Evolutionary conservation across 805 yeast species (phyloP).

Genomic region (Kurtzmaniella cleridarum): DNA sequence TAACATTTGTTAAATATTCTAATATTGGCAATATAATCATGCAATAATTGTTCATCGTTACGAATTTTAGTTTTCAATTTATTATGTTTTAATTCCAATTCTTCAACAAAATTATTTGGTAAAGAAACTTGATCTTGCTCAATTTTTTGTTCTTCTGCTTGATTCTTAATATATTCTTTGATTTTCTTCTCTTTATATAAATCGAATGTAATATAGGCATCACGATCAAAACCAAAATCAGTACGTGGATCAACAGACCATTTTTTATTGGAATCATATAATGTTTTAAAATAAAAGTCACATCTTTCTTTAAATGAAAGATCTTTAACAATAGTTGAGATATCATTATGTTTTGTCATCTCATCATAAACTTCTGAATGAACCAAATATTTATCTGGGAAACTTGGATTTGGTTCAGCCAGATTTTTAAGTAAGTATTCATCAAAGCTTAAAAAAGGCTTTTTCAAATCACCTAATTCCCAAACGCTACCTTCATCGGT

Average conservation of each 20-base stretch:
- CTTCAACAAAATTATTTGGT: background rate
- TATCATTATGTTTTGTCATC: background rate
- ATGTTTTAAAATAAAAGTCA: slow-evolving; percentile 16
- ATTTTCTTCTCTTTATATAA: slow-evolving; percentile 5
- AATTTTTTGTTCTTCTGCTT: slow-evolving; percentile 1
- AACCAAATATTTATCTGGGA: background rate
- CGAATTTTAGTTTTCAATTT: slow-evolving; percentile 11
- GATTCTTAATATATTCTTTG: slow-evolving; percentile 5
- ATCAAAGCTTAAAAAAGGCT: background rate
- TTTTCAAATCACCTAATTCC: too few species aligned
- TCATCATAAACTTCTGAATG: slow-evolving; percentile 1
- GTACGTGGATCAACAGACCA: slow-evolving; percentile 14
- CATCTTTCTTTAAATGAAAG: slow-evolving; percentile 13
- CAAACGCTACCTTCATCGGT: too few species aligned
- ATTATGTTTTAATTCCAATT: slow-evolving; percentile 5
- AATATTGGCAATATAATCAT: slow-evolving; percentile 19
- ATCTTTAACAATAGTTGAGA: slow-evolving; percentile 9
- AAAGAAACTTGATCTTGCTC: slow-evolving; percentile 7
- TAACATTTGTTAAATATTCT: slow-evolving; percentile 20
- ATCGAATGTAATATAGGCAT: slow-evolving; percentile 8
- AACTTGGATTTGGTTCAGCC: background rate
- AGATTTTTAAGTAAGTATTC: background rate
- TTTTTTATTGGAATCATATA: slow-evolving; percentile 6
- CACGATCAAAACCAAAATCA: slow-evolving; percentile 10
- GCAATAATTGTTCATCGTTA: slow-evolving; percentile 17